Conservation (phyloP, 306 rosid species). For the Cucurbita ficifolia region DNA sequence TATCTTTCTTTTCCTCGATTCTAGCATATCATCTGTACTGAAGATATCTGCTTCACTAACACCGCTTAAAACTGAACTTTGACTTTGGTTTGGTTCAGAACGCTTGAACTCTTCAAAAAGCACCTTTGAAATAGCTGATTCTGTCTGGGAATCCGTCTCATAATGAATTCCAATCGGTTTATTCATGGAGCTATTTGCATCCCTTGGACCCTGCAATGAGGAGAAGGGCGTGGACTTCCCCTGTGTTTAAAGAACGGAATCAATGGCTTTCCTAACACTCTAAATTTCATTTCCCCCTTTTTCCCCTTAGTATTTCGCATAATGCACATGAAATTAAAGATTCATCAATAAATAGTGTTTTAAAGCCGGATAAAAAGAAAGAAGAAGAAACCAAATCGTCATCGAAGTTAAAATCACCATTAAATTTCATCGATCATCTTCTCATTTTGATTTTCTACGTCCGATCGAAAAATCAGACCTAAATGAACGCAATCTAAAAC, state of each 20-base stretch:
- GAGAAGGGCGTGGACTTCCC: slow-evolving; percentile 61
- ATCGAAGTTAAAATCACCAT: not conserved
- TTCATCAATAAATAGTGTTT: not conserved
- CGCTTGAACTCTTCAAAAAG: slow-evolving; percentile 53
- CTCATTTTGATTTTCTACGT: not conserved
- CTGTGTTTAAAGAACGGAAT: slow-evolving; percentile 13
- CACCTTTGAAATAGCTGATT: slow-evolving; percentile 19
- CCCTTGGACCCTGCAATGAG: slow-evolving; percentile 32
- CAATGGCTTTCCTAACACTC: not conserved
- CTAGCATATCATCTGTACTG: slow-evolving; percentile 12
- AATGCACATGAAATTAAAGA: not conserved
- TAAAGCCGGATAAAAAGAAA: not conserved
- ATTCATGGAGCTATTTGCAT: slow-evolving; percentile 6
- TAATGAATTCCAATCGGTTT: slow-evolving; percentile 9
- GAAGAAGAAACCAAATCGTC: not conserved
- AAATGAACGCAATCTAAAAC: not conserved
- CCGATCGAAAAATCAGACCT: not conserved
- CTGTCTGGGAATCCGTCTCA: slow-evolving; percentile 21
- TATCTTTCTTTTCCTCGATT: slow-evolving; percentile 53
- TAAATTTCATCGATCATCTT: not conserved
- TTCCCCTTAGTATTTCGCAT: not conserved
- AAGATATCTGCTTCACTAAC: slow-evolving; percentile 25
- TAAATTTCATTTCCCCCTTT: not conserved
- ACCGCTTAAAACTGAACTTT: slow-evolving; percentile 13
- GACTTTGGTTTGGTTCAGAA: slow-evolving; percentile 19